phyloP scores from a whole-genome alignment of 106 monocot species.

The Allium sativum region DNA sequence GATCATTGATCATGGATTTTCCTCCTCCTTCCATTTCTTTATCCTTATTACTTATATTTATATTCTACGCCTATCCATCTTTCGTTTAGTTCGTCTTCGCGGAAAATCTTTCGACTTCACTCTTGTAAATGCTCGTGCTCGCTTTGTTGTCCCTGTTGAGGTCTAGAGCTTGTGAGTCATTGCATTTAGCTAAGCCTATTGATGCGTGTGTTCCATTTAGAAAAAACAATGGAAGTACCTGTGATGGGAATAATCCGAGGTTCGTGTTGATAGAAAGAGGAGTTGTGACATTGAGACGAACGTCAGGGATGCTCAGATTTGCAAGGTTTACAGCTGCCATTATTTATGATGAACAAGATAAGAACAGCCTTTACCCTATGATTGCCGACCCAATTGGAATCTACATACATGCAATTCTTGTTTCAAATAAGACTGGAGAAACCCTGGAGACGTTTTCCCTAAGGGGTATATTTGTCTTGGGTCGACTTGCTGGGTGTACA shows the following conservation, averaged over 20 bases:
- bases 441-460: too few relatives aligned
- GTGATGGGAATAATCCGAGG: not conserved
- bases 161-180: conserved; percentile 65
- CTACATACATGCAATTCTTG: too few relatives aligned
- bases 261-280: conserved; percentile 53
- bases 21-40: too few relatives aligned
- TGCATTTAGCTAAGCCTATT: conserved; percentile 51
- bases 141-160: conserved; percentile 60
- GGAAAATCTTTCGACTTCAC: conserved; percentile 53
- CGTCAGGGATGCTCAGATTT: conserved; percentile 63
- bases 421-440: too few relatives aligned
- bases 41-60: too few relatives aligned
- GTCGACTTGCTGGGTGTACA: too few relatives aligned
- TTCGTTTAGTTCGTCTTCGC: conserved; percentile 44
- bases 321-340: conserved; percentile 46
- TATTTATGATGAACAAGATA: conserved; percentile 61
- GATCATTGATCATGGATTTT: too few relatives aligned
- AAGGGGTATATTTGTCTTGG: too few relatives aligned
- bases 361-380: conserved; percentile 43
- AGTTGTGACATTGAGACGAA: too few relatives aligned
- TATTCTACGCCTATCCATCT: conserved; percentile 28
- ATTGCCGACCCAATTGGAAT: too few relatives aligned
- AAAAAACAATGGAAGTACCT: conserved; percentile 3
- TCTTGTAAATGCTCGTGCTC: conserved; percentile 81
- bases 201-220: conserved; percentile 46